A percentile compares a stretch with the other conserved stretches of the same genome.
These are phyloP conservation scores for Penicillium bialowiezense DNA, from an alignment of 495 filamentous ascomycete species.

Conservation along the genomic window DNA sequence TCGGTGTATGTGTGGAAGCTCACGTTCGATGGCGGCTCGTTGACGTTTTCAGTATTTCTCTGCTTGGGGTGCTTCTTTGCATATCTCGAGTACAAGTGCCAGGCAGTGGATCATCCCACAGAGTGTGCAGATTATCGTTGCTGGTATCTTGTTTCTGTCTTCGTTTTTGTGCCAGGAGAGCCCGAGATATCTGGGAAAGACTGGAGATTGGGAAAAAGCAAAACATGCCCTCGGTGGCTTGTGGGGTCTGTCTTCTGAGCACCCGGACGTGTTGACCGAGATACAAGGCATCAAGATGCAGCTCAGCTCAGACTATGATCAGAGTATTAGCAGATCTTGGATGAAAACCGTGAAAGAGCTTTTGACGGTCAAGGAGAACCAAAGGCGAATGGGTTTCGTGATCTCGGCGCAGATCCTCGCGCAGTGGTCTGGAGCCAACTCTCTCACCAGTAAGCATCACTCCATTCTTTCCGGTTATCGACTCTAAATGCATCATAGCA, in stretches of 20 bases:
- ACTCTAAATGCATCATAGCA: slow-evolving; percentile 29
- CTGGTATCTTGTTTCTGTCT: slow-evolving; percentile 49
- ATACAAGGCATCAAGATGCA: slow-evolving; percentile 47
- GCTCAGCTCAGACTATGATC: slow-evolving; percentile 48
- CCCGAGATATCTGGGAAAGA: slow-evolving; percentile 57
- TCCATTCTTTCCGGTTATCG: background rate
- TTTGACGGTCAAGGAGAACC: slow-evolving; percentile 47
- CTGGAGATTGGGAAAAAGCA: slow-evolving; percentile 30
- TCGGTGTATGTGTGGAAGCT: slow-evolving; percentile 22
- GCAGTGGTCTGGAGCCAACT: slow-evolving; percentile 62
- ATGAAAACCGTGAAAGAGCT: slow-evolving; percentile 48
- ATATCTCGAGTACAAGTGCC: slow-evolving; percentile 43
- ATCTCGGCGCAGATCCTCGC: slow-evolving; percentile 51
- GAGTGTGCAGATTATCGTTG: slow-evolving; percentile 58
- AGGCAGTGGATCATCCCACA: slow-evolving; percentile 55
- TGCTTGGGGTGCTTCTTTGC: slow-evolving; percentile 51
- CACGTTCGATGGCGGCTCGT: background rate
- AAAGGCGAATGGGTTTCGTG: slow-evolving; percentile 52
- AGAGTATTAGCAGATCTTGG: slow-evolving; percentile 40
- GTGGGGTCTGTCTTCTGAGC: slow-evolving; percentile 44
- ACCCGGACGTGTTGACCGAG: slow-evolving; percentile 49
- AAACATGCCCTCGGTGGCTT: slow-evolving; percentile 46
- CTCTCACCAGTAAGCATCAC: slow-evolving; percentile 33
- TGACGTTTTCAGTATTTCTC: slow-evolving; percentile 22
- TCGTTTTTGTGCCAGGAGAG: slow-evolving; percentile 54